Base-by-base conservation (phyloP, 352 stramenopile genomes). In the Pythium pyrilobum region DNA sequence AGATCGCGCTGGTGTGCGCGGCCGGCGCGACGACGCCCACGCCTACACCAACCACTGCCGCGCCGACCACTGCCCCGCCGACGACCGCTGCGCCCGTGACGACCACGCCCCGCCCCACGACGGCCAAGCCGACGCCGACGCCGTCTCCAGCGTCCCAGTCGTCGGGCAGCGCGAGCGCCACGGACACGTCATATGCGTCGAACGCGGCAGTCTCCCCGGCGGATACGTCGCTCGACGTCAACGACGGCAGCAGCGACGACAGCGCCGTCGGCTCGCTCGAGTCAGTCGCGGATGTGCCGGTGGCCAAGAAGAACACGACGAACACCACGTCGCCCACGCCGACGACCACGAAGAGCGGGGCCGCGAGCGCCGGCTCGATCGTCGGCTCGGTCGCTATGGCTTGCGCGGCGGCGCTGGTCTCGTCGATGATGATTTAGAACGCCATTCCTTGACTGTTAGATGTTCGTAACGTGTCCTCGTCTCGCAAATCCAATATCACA, bases 1-100 rank as follows among this genome's bases (percentile, higher is more conserved):
- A 62, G 21, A 37, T 63, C 42, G 60, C 60, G 16, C 18, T 67
- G 31, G 51, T 39, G n/a, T 67, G 60, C 24, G 53, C 37, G 5
- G 52, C 53, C 20, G 60, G 60, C n/a, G 48, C 59, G 33, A 44
- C 41, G 11, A 34, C 43, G 1, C 27, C 41, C 0, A 20, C 56
- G 20, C 40, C 48, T 27, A 41, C 24, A 23, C 32, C 33, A 11
- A 31, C 29, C 27, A 45, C 46, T 38, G 32, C 45, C n/a, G 23
- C 20, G 20, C 31, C 52, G 13, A 38, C 50, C 8, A 21, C 18
- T 10, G 40, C 6, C 20, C n/a, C 33, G 34, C 51, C 59, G 9
- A 21, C 50, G 23, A 43, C 50, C 5, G 29, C 50, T 8, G 27
- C 51, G 18, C 24, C 58, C 5, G 51, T 43, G 18, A 28, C 56